A percentile compares a stretch with the other conserved stretches of the same genome.
Evolutionary conservation across 345 rosid species (phyloP).

Genomic region (Brassica napus): DNA sequence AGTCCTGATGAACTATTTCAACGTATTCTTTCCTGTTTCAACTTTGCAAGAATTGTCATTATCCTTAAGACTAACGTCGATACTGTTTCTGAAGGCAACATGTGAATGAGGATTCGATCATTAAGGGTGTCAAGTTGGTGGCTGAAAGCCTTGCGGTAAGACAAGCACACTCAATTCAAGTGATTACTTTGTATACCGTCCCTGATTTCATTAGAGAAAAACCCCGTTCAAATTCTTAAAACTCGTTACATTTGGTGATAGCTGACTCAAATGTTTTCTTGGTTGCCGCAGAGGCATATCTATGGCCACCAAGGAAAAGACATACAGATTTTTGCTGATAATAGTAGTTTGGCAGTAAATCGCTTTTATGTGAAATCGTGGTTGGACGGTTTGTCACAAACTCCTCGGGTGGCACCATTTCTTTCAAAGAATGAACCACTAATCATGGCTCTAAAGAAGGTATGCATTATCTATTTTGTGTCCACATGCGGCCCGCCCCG

Average conservation of each 20-base stretch:
- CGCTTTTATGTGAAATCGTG: constrained; percentile 78
- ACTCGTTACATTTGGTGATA: background rate
- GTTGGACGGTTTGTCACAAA: constrained; percentile 82
- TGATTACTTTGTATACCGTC: background rate
- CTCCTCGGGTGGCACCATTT: constrained; percentile 98
- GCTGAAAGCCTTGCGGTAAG: constrained; percentile 95
- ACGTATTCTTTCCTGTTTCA: constrained; percentile 4
- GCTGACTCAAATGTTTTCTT: background rate
- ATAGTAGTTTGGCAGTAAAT: constrained; percentile 80
- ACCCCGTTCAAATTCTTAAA: background rate
- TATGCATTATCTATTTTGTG: constrained; percentile 35
- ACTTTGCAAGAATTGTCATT: background rate
- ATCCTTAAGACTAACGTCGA: background rate
- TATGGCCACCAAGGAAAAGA: constrained; percentile 83
- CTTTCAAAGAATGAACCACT: constrained; percentile 86
- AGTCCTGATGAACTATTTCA: background rate
- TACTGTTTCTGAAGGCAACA: constrained; percentile 50
- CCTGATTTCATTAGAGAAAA: background rate
- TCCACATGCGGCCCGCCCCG: background rate
- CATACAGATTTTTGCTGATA: constrained; percentile 71
- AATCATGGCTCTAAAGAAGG: constrained; percentile 81
- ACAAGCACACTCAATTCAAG: constrained; percentile 22
- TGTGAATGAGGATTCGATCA: constrained; percentile 64
- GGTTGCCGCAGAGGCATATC: constrained; percentile 67
- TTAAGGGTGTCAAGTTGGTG: constrained; percentile 74